Evolutionary conservation across 2,329 filamentous ascomycete genomes (phyloP).

Genomic region (Septoria linicola): DNA sequence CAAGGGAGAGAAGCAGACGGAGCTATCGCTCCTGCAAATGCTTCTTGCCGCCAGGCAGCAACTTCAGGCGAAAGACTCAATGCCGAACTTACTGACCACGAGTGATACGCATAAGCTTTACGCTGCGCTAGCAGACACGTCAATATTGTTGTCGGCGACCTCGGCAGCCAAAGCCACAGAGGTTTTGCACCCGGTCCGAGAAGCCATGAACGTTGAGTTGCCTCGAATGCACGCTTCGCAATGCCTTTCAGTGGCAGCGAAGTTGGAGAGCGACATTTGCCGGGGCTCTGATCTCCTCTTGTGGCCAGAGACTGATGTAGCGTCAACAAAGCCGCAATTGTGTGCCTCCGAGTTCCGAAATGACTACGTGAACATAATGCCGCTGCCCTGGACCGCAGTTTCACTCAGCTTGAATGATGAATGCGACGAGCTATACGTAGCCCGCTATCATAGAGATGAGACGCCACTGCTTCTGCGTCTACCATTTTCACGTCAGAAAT

Average conservation of each 20-base stretch:
- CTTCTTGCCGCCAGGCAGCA: conserved; percentile 25
- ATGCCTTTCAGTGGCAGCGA: conserved; percentile 60
- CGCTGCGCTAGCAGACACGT: conserved; percentile 62
- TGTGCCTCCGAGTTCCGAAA: conserved; percentile 62
- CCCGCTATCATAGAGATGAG: conserved; percentile 73
- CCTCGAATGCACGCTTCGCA: conserved; percentile 68
- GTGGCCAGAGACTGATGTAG: conserved; percentile 42
- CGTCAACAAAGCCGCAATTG: not conserved
- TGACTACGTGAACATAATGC: conserved; percentile 83
- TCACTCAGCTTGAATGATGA: conserved; percentile 82
- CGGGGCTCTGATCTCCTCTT: conserved; percentile 39
- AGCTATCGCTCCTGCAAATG: conserved; percentile 16
- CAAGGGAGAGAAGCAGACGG: conserved; percentile 14
- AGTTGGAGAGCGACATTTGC: conserved; percentile 49
- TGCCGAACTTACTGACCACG: conserved; percentile 17
- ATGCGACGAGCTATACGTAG: conserved; percentile 80
- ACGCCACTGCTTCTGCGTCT: conserved; percentile 83
- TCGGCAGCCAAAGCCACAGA: conserved; percentile 45
- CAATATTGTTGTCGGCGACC: conserved; percentile 65
- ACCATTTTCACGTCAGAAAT: conserved; percentile 78
- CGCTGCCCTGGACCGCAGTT: conserved; percentile 76
- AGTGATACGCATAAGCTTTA: conserved; percentile 50
- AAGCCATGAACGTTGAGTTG: conserved; percentile 56
- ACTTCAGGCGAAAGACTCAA: conserved; percentile 6
- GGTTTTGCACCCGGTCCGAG: conserved; percentile 50